Evolutionary conservation across 176 grass and related monocot genomes (phyloP).

Genomic region (Oryza officinalis): DNA sequence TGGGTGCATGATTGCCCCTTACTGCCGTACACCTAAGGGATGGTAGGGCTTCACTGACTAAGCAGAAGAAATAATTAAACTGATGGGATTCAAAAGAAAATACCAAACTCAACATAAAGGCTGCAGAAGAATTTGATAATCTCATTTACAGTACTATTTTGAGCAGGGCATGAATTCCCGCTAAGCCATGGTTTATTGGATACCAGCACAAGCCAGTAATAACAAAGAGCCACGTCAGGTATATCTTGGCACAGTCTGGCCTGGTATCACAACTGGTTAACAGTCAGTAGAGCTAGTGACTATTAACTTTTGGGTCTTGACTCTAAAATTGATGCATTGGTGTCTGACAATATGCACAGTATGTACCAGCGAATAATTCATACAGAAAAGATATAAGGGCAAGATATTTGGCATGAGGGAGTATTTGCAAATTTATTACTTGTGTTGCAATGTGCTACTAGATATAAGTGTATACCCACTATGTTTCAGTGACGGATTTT

Average conservation of each 20-base stretch:
- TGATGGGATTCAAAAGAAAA: not conserved
- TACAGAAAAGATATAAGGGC: not conserved
- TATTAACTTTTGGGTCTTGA: not conserved
- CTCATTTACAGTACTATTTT: conserved; percentile 22
- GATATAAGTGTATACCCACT: conserved; percentile 5
- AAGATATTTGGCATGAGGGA: not conserved
- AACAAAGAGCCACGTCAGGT: not conserved
- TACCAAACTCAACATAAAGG: conserved; percentile 14
- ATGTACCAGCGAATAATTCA: not conserved
- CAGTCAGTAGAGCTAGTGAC: not conserved
- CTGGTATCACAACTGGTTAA: conserved; percentile 23
- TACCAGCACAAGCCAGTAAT: not conserved
- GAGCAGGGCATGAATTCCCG: not conserved
- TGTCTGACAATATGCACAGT: not conserved
- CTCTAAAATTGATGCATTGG: not conserved
- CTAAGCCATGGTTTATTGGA: not conserved
- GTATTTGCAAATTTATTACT: not conserved
- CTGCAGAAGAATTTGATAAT: not conserved
- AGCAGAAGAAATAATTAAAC: not conserved
- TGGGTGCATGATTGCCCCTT: not conserved
- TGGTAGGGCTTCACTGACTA: conserved; percentile 10
- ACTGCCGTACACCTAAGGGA: not conserved
- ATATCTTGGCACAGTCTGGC: not conserved
- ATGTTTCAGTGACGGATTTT: not conserved
- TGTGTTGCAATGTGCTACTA: not conserved